phyloP scores from a whole-genome alignment of 2,329 filamentous ascomycete genomes.

The Trichoderma citrinoviride region DNA sequence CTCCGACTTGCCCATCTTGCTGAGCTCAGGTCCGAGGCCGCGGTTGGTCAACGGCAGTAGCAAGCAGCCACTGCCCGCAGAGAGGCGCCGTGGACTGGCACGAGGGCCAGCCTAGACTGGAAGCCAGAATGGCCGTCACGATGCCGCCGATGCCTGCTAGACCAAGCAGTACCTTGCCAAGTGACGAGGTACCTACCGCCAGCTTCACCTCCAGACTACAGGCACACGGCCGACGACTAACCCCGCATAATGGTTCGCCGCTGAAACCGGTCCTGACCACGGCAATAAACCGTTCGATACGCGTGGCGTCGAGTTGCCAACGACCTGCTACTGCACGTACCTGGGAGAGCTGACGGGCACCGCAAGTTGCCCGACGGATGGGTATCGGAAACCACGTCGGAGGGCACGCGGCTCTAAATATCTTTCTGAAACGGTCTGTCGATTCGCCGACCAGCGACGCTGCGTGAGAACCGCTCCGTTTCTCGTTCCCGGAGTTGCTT shows the following conservation, averaged over 20 bases:
- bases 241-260: conserved; percentile 20
- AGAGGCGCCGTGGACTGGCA: conserved; percentile 2
- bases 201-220: too few relatives aligned
- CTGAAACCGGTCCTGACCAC: conserved; percentile 19
- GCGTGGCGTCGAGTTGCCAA: conserved; percentile 13
- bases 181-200: neutral
- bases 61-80: conserved; percentile 1
- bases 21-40: conserved; percentile 17
- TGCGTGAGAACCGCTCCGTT: conserved; percentile 1
- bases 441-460: conserved; percentile 14
- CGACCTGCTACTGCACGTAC: conserved; percentile 6
- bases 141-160: conserved; percentile 6
- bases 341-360: conserved; percentile 3
- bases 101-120: conserved; percentile 12
- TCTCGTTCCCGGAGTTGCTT: neutral
- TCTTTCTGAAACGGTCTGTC: neutral
- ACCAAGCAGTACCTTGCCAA: neutral
- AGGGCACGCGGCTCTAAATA: conserved; percentile 12
- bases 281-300: conserved; percentile 14
- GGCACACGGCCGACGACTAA: conserved; percentile 1
- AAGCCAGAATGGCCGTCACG: conserved; percentile 1
- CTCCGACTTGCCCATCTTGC: conserved; percentile 19
- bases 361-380: conserved; percentile 11
- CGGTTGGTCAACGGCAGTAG: conserved; percentile 6
- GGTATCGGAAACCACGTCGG: conserved; percentile 15